phyloP scores from a whole-genome alignment of 768 basidiomycete species.

The Tephrocybe sp. region DNA sequence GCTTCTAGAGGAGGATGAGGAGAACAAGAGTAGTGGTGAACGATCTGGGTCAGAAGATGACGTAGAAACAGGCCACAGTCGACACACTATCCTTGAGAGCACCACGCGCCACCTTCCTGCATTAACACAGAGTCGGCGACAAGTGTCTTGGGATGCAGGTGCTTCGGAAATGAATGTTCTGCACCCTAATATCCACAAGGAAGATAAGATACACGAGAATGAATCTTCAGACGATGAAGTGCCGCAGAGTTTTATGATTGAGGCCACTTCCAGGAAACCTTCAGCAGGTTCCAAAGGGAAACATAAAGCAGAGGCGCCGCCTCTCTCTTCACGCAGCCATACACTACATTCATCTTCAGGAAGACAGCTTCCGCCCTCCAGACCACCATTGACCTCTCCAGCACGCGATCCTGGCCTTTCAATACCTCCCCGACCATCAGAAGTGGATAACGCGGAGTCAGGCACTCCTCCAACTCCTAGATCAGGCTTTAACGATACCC shows the following conservation, averaged over 20 bases:
- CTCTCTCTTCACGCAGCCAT: slow-evolving; percentile 35
- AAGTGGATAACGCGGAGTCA: slow-evolving; percentile 42
- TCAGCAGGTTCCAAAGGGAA: slow-evolving; percentile 24
- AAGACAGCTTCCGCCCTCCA: slow-evolving; percentile 36
- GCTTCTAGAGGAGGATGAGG: slow-evolving; percentile 73
- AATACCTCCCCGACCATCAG: slow-evolving; percentile 65
- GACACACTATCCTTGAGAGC: slow-evolving; percentile 35
- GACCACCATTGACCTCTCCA: slow-evolving; percentile 26
- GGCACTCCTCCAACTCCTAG: slow-evolving; percentile 19
- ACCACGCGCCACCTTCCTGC: slow-evolving; percentile 20
- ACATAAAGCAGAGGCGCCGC: slow-evolving; percentile 15
- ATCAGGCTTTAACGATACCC: slow-evolving; percentile 22
- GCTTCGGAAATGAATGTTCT: slow-evolving; percentile 55
- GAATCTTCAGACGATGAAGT: slow-evolving; percentile 81
- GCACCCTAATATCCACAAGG: slow-evolving; percentile 69
- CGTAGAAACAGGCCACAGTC: slow-evolving; percentile 60
- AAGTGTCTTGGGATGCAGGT: slow-evolving; percentile 56
- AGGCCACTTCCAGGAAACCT: slow-evolving; percentile 53
- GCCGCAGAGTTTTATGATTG: slow-evolving; percentile 84
- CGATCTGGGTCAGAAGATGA: slow-evolving; percentile 53
- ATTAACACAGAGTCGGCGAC: slow-evolving; percentile 45
- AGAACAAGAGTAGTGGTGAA: slow-evolving; percentile 45
- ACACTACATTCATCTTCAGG: slow-evolving; percentile 51
- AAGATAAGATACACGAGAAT: slow-evolving; percentile 56
- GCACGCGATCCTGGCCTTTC: slow-evolving; percentile 33